A percentile compares a stretch with the other conserved stretches of the same genome.
These are phyloP conservation scores for Cucurbita ficifolia DNA, from an alignment of 306 rosid species.

Conservation along the genomic window DNA sequence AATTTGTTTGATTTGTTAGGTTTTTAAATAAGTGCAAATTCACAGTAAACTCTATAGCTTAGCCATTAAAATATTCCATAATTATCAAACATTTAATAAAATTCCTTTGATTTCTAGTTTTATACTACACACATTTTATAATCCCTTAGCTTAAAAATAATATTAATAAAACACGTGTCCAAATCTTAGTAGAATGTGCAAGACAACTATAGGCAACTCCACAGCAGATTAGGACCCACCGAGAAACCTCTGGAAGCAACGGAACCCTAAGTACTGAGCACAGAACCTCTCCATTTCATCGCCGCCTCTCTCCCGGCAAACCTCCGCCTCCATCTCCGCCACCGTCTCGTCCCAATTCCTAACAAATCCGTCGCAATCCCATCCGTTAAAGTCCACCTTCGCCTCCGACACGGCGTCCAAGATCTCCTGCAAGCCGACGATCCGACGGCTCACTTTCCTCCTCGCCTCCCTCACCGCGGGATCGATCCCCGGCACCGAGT, in stretches of 20 bases:
- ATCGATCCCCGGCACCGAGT: conserved; percentile 75
- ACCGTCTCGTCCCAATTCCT: conserved; percentile 52
- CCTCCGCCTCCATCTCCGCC: conserved; percentile 64
- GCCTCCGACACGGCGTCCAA: conserved; percentile 45
- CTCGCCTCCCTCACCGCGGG: conserved; percentile 69
- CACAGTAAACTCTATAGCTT: background rate
- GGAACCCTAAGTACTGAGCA: conserved; percentile 58
- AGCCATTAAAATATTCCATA: background rate
- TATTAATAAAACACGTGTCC: background rate
- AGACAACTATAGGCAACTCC: background rate
- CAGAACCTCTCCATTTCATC: conserved; percentile 64
- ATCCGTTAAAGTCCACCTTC: conserved; percentile 23
- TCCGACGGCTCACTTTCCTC: conserved; percentile 69
- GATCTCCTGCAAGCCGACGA: conserved; percentile 85
- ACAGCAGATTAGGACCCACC: conserved; percentile 27
- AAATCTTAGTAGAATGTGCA: background rate
- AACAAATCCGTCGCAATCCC: conserved; percentile 14
- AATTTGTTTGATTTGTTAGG: too few species aligned
- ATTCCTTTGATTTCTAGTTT: background rate
- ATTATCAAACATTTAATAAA: too few species aligned
- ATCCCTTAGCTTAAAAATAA: too few species aligned
- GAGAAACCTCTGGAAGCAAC: conserved; percentile 78
- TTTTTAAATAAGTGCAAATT: too few species aligned
- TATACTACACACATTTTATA: background rate
- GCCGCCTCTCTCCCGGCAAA: conserved; percentile 69